Conservation (phyloP, 495 filamentous ascomycete species). For the Penicillium subrubescens region DNA sequence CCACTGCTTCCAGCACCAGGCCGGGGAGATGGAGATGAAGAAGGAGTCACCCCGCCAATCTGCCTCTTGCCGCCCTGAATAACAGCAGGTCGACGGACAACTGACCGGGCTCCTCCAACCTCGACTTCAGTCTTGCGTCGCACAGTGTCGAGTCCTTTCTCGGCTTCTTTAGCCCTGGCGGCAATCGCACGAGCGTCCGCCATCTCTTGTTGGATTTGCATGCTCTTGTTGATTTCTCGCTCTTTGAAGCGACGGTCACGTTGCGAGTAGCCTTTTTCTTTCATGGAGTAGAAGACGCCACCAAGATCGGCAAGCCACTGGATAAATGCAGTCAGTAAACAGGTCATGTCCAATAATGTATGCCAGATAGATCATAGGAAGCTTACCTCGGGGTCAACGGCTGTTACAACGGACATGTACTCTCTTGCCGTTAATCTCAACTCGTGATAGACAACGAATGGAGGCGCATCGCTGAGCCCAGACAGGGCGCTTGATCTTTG, state of each 20-base stretch:
- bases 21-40: constrained; percentile 45
- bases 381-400: constrained; percentile 85
- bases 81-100: constrained; percentile 42
- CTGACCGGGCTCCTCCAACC: constrained; percentile 31
- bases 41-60: constrained; percentile 45
- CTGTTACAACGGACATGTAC: constrained; percentile 97
- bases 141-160: constrained; percentile 38
- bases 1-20: constrained; percentile 50
- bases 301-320: constrained; percentile 95
- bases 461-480: constrained; percentile 88
- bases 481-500: constrained; percentile 94
- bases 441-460: constrained; percentile 98
- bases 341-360: background rate
- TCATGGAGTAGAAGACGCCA: constrained; percentile 97
- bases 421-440: constrained; percentile 95
- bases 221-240: constrained; percentile 90
- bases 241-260: constrained; percentile 88
- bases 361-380: background rate
- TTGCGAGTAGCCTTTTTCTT: constrained; percentile 95
- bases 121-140: constrained; percentile 44
- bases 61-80: constrained; percentile 33
- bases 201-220: constrained; percentile 95
- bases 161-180: constrained; percentile 57
- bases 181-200: constrained; percentile 53
- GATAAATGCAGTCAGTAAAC: constrained; percentile 11